These are phyloP conservation scores for Fusarium decemcellulare DNA, from an alignment of 2,329 filamentous ascomycete species.

Conservation along the genomic window DNA sequence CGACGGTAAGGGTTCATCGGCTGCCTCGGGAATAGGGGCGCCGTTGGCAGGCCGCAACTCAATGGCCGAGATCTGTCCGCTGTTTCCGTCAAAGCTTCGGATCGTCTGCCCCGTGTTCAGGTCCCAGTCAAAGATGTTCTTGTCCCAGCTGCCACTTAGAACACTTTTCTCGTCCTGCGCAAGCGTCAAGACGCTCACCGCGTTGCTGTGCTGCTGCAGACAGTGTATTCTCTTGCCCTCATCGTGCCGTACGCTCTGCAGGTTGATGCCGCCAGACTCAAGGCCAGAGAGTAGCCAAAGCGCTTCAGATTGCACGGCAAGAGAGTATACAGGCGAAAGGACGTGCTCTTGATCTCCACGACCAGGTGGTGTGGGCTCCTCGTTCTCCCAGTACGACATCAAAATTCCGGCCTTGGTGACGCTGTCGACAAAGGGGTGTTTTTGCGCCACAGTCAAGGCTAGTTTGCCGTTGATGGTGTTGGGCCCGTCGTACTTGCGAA, in stretches of 20 bases:
- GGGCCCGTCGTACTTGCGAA: slow-evolving; percentile 95
- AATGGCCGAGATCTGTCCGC: slow-evolving; percentile 88
- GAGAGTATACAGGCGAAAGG: slow-evolving; percentile 92
- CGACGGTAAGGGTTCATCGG: slow-evolving; percentile 70
- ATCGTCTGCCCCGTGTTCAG: slow-evolving; percentile 86
- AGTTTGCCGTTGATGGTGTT: slow-evolving; percentile 96
- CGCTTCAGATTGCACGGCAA: slow-evolving; percentile 90
- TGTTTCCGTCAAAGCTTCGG: slow-evolving; percentile 82
- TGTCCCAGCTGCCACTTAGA: slow-evolving; percentile 96
- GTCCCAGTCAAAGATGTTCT: slow-evolving; percentile 94
- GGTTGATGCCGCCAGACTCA: slow-evolving; percentile 91
- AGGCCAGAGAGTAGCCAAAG: slow-evolving; percentile 93
- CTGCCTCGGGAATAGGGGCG: slow-evolving; percentile 81
- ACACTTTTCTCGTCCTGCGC: slow-evolving; percentile 89
- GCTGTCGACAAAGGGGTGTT: slow-evolving; percentile 97
- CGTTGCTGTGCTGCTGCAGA: slow-evolving; percentile 87
- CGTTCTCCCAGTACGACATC: slow-evolving; percentile 99
- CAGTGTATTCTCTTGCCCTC: slow-evolving; percentile 91
- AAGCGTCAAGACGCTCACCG: slow-evolving; percentile 88
- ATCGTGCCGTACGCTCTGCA: slow-evolving; percentile 94
- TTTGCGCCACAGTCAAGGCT: slow-evolving; percentile 92
- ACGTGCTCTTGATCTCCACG: slow-evolving; percentile 70
- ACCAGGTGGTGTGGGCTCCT: slow-evolving; percentile 73
- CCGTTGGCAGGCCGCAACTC: slow-evolving; percentile 86
- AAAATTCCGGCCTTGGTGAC: slow-evolving; percentile 95